A percentile compares a stretch with the other conserved stretches of the same genome.
Evolutionary conservation across 345 rosid genomes (phyloP).

Genomic region (Crucihimalaya himalaica): DNA sequence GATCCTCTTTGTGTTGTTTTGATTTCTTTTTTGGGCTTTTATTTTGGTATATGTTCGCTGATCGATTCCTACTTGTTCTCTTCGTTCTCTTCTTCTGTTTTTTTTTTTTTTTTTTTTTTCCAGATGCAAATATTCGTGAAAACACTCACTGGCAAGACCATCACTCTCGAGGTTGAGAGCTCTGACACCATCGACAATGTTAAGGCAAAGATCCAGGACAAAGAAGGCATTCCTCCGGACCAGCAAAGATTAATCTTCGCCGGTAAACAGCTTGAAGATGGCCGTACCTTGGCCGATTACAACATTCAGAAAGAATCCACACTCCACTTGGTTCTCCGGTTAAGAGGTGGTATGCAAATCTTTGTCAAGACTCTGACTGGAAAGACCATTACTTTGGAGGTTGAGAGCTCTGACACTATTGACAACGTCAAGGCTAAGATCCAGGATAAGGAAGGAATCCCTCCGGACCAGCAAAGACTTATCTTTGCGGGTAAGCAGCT

Average conservation of each 20-base stretch:
- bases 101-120: neutral
- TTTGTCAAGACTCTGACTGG: conserved; percentile 38
- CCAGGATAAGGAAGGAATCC: conserved; percentile 33
- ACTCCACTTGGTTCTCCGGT: conserved; percentile 35
- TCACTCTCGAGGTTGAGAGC: conserved; percentile 37
- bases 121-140: conserved; percentile 46
- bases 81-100: neutral
- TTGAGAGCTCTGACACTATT: conserved; percentile 37
- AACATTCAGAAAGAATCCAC: conserved; percentile 40
- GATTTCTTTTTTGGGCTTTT: neutral
- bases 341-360: conserved; percentile 42
- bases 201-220: conserved; percentile 38
- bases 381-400: conserved; percentile 35
- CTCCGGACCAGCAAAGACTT: conserved; percentile 34
- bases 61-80: too few species aligned
- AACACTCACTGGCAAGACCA: conserved; percentile 41
- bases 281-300: conserved; percentile 35
- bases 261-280: conserved; percentile 39
- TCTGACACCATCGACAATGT: conserved; percentile 38
- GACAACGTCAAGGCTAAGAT: conserved; percentile 37
- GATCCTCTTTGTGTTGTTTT: neutral
- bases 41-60: neutral
- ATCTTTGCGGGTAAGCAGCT: conserved; percentile 25
- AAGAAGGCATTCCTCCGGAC: conserved; percentile 40
- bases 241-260: conserved; percentile 37